Conservation (phyloP, 768 basidiomycete genomes). For the Hirschioporus abietinus region DNA sequence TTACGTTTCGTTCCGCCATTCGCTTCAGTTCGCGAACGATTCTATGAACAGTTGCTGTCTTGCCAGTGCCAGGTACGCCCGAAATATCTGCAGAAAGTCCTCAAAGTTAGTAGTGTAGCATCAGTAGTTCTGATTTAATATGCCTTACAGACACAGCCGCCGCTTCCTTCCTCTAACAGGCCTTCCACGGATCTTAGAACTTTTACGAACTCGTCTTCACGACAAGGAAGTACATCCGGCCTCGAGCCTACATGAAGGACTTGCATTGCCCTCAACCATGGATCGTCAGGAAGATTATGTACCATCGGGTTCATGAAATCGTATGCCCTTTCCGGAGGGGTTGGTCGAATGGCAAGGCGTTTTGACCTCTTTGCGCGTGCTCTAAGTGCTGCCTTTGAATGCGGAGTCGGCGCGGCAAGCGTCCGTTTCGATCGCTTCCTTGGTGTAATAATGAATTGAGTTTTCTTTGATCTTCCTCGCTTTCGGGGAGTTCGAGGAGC, state of each 20-base stretch:
- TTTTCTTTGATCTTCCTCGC: slow-evolving; percentile 19
- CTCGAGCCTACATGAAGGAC: slow-evolving; percentile 89
- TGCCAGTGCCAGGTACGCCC: slow-evolving; percentile 97
- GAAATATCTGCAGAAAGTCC: slow-evolving; percentile 68
- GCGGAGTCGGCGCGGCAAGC: slow-evolving; percentile 63
- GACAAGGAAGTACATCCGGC: slow-evolving; percentile 84
- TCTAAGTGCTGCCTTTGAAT: slow-evolving; percentile 63
- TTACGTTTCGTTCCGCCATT: slow-evolving; percentile 76
- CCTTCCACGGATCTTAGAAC: slow-evolving; percentile 77
- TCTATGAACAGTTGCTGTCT: slow-evolving; percentile 96
- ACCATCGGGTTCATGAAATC: slow-evolving; percentile 30
- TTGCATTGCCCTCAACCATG: slow-evolving; percentile 86
- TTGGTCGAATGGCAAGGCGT: slow-evolving; percentile 26
- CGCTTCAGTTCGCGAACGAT: slow-evolving; percentile 85
- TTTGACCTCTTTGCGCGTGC: slow-evolving; percentile 36
- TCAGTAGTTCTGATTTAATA: not conserved
- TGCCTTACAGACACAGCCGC: slow-evolving; percentile 88
- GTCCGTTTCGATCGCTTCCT: slow-evolving; percentile 20
- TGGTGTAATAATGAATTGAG: not conserved
- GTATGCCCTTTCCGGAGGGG: slow-evolving; percentile 28
- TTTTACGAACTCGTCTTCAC: slow-evolving; percentile 77
- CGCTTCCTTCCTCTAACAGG: slow-evolving; percentile 85
- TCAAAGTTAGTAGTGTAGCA: not conserved
- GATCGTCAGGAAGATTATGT: slow-evolving; percentile 59
- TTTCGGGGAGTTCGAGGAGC: slow-evolving; percentile 26